These are phyloP conservation scores for Agaricus subrufescens DNA, from an alignment of 768 basidiomycete species.

Conservation along the genomic window DNA sequence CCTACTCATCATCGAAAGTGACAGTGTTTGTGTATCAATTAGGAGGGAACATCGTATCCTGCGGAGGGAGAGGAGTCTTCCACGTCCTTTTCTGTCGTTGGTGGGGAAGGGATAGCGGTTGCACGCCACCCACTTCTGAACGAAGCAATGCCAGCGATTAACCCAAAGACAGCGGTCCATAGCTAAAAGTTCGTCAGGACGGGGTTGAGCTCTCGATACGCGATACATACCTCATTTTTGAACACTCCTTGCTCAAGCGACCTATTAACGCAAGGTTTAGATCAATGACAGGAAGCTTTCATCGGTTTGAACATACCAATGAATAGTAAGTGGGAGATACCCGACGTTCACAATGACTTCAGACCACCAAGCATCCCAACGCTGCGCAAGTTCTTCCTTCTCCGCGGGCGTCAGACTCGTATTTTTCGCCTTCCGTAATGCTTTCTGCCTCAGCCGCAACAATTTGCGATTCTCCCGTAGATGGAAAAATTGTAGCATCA, in stretches of 20 bases:
- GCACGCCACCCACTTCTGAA: slow-evolving; percentile 73
- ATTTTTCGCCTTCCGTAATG: slow-evolving; percentile 55
- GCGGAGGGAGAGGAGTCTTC: slow-evolving; percentile 3
- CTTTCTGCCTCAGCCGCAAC: slow-evolving; percentile 48
- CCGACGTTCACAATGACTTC: slow-evolving; percentile 69
- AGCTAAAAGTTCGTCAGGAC: slow-evolving; percentile 21
- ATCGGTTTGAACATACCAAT: slow-evolving; percentile 54
- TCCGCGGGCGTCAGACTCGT: slow-evolving; percentile 42
- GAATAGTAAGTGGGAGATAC: slow-evolving; percentile 79
- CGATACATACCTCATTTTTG: slow-evolving; percentile 51
- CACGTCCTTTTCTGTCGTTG: slow-evolving; percentile 18
- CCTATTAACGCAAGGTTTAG: slow-evolving; percentile 34
- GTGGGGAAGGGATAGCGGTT: slow-evolving; percentile 41
- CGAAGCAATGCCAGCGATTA: slow-evolving; percentile 51
- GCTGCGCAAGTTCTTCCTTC: slow-evolving; percentile 47
- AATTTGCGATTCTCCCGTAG: slow-evolving; percentile 63
- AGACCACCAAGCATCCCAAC: slow-evolving; percentile 67
- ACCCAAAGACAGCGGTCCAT: slow-evolving; percentile 37
- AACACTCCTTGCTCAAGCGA: slow-evolving; percentile 66
- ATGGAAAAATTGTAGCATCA: slow-evolving; percentile 72
- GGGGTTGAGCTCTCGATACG: background rate
- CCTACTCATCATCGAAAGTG: slow-evolving; percentile 1
- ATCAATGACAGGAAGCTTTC: background rate
- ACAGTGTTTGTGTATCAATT: background rate
- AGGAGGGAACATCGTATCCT: slow-evolving; percentile 24